A percentile compares a stretch with the other conserved stretches of the same genome.
These are phyloP conservation scores for Zygoascus meyerae DNA, from an alignment of 1,139 yeast genomes.

Conservation along the genomic window DNA sequence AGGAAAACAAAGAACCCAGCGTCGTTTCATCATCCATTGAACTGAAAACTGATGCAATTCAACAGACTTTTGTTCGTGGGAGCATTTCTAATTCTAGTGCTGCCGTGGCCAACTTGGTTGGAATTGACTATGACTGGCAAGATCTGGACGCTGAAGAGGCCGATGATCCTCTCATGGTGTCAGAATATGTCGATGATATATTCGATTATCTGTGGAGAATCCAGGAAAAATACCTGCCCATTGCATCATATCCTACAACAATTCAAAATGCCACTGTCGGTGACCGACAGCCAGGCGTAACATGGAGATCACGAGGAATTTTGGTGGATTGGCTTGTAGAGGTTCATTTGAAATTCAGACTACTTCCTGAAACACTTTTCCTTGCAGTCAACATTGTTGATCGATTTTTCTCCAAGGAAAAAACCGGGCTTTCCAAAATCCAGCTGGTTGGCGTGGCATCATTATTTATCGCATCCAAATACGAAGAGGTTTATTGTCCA, in stretches of 20 bases:
- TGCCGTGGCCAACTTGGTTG: conserved; percentile 1
- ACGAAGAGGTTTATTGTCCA: conserved; percentile 91
- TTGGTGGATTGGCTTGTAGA: conserved; percentile 94
- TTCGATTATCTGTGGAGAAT: conserved; percentile 71
- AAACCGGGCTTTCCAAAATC: conserved; percentile 74
- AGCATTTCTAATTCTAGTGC: no score
- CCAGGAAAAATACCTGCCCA: conserved; percentile 74
- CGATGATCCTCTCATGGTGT: conserved; percentile 92
- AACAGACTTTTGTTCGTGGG: not conserved
- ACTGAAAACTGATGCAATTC: no score
- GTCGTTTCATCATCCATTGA: not conserved
- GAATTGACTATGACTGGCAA: conserved; percentile 50
- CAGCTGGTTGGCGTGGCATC: conserved; percentile 91
- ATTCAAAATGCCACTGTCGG: not conserved
- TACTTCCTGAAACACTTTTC: conserved; percentile 86
- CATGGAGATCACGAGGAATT: conserved; percentile 79
- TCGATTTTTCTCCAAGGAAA: conserved; percentile 74
- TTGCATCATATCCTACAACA: conserved; percentile 47
- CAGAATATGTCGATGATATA: conserved; percentile 86
- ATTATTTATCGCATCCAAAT: conserved; percentile 87
- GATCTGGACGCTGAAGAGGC: conserved; percentile 87
- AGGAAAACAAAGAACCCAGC: not conserved
- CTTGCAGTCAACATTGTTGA: conserved; percentile 89
- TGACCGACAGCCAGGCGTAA: conserved; percentile 31
- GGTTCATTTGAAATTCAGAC: conserved; percentile 79